These are phyloP conservation scores for Fusarium anthophilum DNA, from an alignment of 2,329 filamentous ascomycete species.

Conservation along the genomic window DNA sequence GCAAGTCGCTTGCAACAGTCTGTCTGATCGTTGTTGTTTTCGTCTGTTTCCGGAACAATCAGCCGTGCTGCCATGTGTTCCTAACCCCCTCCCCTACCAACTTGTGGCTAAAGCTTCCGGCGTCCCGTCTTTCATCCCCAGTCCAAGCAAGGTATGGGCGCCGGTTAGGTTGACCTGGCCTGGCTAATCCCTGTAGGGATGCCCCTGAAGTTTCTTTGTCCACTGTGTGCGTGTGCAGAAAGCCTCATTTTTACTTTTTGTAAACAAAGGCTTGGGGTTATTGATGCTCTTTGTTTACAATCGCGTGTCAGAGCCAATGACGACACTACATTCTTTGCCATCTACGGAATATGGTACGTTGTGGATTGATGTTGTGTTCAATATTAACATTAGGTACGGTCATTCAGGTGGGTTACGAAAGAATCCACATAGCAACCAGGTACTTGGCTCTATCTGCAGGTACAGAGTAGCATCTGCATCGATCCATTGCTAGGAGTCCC, in stretches of 20 bases:
- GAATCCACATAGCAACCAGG: neutral
- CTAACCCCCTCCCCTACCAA: neutral
- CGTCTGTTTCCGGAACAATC: neutral
- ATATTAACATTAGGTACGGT: neutral
- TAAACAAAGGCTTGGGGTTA: neutral
- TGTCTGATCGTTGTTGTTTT: neutral
- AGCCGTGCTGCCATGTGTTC: neutral
- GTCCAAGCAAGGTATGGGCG: neutral
- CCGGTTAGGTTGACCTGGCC: neutral
- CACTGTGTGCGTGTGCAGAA: neutral
- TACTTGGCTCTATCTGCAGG: neutral
- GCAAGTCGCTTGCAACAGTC: neutral
- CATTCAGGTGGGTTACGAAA: neutral
- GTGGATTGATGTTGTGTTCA: neutral
- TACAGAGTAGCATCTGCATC: neutral
- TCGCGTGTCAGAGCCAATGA: neutral
- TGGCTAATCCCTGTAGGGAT: conserved; percentile 9
- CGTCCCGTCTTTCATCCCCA: neutral
- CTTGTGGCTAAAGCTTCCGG: neutral
- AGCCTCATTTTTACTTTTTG: conserved; percentile 27
- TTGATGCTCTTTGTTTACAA: neutral
- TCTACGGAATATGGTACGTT: neutral
- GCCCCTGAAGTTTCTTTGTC: conserved; percentile 18
- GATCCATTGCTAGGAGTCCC: neutral
- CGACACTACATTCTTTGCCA: neutral